Percentiles rank a stretch among this genome's conserved stretches.
Conservation (phyloP, 805 yeast genomes). For the Lachancea waltii region DNA sequence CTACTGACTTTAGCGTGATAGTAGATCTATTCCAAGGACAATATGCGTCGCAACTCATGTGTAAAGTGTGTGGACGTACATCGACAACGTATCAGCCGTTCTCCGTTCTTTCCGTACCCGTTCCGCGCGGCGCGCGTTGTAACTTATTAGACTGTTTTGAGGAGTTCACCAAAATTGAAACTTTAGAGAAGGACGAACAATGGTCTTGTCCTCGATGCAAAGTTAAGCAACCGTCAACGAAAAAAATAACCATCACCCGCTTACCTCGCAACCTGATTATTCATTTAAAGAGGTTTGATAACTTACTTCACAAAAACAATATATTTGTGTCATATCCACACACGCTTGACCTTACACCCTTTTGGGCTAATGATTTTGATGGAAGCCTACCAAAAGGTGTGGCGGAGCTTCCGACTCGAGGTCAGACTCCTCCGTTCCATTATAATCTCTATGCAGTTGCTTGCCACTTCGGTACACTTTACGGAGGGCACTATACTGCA, state of each 20-base stretch:
- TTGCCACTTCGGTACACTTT: constrained; percentile 74
- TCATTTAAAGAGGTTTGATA: constrained; percentile 75
- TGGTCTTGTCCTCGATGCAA: constrained; percentile 84
- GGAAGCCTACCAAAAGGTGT: constrained; percentile 22
- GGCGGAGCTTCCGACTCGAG: constrained; percentile 51
- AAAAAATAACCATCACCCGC: constrained; percentile 65
- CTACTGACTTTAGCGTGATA: constrained; percentile 69
- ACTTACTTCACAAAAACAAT: constrained; percentile 43
- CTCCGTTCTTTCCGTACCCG: constrained; percentile 71
- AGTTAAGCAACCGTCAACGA: constrained; percentile 53
- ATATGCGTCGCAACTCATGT: constrained; percentile 67
- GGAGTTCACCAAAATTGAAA: constrained; percentile 69
- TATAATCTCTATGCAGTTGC: constrained; percentile 77
- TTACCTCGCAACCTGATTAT: constrained; percentile 74
- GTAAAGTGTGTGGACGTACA: constrained; percentile 64
- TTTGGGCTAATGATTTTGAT: constrained; percentile 44
- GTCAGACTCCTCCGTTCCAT: constrained; percentile 73
- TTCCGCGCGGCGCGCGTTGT: constrained; percentile 45
- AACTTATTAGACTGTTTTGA: constrained; percentile 60
- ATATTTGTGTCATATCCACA: constrained; percentile 64
- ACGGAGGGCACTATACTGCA: constrained; percentile 86
- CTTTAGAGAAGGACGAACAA: constrained; percentile 67
- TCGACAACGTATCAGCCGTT: constrained; percentile 85
- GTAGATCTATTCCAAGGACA: constrained; percentile 88
- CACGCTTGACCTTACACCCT: constrained; percentile 55